These are phyloP conservation scores for Acrodontium crateriforme DNA, from an alignment of 2,329 filamentous ascomycete genomes.

Conservation along the genomic window DNA sequence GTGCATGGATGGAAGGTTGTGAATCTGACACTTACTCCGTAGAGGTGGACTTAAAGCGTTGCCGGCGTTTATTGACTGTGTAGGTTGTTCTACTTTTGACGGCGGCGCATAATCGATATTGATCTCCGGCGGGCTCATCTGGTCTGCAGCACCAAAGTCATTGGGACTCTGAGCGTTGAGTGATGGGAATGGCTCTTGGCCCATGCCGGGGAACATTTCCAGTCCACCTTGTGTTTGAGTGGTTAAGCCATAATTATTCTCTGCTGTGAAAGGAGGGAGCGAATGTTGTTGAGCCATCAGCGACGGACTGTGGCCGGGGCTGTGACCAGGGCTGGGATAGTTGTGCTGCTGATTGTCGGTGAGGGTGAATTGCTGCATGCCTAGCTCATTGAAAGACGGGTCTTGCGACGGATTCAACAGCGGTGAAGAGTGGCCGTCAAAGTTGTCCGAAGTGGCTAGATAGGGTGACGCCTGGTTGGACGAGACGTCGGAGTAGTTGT, in stretches of 20 bases:
- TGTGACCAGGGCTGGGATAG: slow-evolving; percentile 25
- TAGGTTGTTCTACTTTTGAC: slow-evolving; percentile 33
- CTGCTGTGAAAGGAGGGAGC: slow-evolving; percentile 48
- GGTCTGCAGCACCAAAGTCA: slow-evolving; percentile 54
- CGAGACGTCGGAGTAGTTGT: slow-evolving; percentile 72
- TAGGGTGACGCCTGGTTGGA: slow-evolving; percentile 67
- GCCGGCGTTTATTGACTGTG: slow-evolving; percentile 38
- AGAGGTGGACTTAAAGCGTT: slow-evolving; percentile 78
- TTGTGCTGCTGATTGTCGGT: slow-evolving; percentile 45
- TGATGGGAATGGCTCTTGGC: slow-evolving; percentile 35
- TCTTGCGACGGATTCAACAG: slow-evolving; percentile 62
- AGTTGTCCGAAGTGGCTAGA: slow-evolving; percentile 61
- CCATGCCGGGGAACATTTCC: slow-evolving; percentile 37
- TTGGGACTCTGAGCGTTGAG: slow-evolving; percentile 31
- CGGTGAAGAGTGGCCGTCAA: slow-evolving; percentile 71
- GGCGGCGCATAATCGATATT: slow-evolving; percentile 85
- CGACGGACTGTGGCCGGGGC: slow-evolving; percentile 59
- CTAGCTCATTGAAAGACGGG: slow-evolving; percentile 61
- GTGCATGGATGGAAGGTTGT: not conserved
- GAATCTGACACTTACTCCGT: slow-evolving; percentile 32
- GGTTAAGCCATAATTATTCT: slow-evolving; percentile 33
- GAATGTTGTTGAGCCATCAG: slow-evolving; percentile 45
- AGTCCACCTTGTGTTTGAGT: slow-evolving; percentile 34
- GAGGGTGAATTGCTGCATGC: slow-evolving; percentile 67
- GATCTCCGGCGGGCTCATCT: slow-evolving; percentile 86